Evolutionary conservation across 2,329 filamentous ascomycete genomes (phyloP), one percentile per base, ranked within the genome.

Genomic region (Aspergillus pseudoterreus): DNA sequence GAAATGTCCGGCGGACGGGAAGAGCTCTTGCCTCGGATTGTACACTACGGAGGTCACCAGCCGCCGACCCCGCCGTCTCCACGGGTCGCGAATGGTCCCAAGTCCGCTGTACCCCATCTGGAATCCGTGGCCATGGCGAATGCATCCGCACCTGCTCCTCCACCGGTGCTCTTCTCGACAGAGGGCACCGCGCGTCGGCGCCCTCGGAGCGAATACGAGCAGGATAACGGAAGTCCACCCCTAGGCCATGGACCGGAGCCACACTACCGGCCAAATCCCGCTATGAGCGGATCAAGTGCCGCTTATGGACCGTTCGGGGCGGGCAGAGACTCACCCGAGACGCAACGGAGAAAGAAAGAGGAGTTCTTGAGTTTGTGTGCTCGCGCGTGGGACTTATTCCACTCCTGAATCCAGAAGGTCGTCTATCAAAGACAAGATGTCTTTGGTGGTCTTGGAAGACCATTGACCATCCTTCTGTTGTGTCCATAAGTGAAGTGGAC

Each of bases 321-420:
- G 50, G 89, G 88, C 35, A 80, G 89, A 55, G 91, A 94, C 65
- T 92, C 85, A 59, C 90, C 89, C 6, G 91, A 94, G 62, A 90
- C 85, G 5, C 86, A 90, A 69, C 81, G 83, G 62, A 86, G 82
- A 65, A 97, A 97, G 83, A 91, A 91, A 68, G 91, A 96, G 41
- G 90, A 96, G 69, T 99, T 99, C 66, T 77, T 99, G 57, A 78
- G 82, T 50, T 76, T 97, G 45, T 96, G 92, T 69, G 85, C 90
- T 60, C 81, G 90, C 64, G 94, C 94, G 8, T 99, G 94, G 94
- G 94, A 99, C 75, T 74, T 99, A 24, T 96, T 97, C 73, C 94
- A 97, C 76, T 96, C 91, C 56, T 96, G 75, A 82, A 49, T 11
- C 4, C 15, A 17, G 39, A 22, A 14, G 4, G 19, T 17, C 12